phyloP scores from a whole-genome alignment of 805 yeast genomes.

The Suhomyces prunicola region DNA sequence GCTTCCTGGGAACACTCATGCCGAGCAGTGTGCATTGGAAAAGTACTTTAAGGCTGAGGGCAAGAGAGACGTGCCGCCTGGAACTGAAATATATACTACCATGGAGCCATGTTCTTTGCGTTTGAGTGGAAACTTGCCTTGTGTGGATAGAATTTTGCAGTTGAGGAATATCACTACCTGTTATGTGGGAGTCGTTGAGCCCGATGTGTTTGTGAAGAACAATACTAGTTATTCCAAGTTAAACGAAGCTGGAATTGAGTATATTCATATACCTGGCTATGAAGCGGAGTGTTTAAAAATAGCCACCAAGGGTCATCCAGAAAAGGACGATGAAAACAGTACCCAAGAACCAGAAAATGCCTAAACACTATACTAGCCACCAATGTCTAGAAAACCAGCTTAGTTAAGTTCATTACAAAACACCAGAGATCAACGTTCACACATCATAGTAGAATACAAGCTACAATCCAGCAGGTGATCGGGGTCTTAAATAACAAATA shows the following conservation, averaged over 20 bases:
- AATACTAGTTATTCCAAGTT: slow-evolving; percentile 63
- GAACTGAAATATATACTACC: slow-evolving; percentile 84
- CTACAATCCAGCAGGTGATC: too few relatives aligned
- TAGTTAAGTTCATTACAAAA: too few relatives aligned
- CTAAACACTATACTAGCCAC: background rate
- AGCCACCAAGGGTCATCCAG: slow-evolving; percentile 71
- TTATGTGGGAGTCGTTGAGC: slow-evolving; percentile 90
- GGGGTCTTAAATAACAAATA: too few relatives aligned
- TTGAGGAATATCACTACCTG: slow-evolving; percentile 57
- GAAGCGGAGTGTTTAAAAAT: slow-evolving; percentile 65
- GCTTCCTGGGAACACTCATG: slow-evolving; percentile 92
- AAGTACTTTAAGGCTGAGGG: slow-evolving; percentile 53
- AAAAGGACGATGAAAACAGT: slow-evolving; percentile 9
- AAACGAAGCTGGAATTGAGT: slow-evolving; percentile 57
- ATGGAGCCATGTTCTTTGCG: slow-evolving; percentile 97
- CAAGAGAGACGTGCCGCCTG: slow-evolving; percentile 53
- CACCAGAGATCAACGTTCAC: background rate
- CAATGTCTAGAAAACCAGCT: background rate
- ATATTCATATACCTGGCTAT: slow-evolving; percentile 78
- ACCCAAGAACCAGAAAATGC: too few relatives aligned
- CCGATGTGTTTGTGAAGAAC: slow-evolving; percentile 78
- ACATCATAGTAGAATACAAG: too few relatives aligned
- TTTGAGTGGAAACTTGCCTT: slow-evolving; percentile 85
- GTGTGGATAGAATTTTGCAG: slow-evolving; percentile 72
- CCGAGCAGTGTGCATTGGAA: slow-evolving; percentile 90